Conservation (phyloP, 345 rosid species). For the Eucalyptus globulus region DNA sequence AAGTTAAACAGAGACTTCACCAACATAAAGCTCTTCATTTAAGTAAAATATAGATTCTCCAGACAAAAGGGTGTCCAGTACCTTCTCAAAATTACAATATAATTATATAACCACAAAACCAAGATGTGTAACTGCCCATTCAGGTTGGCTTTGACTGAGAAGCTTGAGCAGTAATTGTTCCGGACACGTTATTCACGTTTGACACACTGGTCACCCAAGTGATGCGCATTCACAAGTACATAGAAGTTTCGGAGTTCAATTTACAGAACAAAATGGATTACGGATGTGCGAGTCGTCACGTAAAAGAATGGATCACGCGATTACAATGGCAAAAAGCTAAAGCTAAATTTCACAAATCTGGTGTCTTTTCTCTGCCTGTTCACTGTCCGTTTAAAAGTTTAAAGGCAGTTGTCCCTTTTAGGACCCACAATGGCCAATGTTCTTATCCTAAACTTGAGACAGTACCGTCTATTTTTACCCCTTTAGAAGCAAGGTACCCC, state of each 20-base stretch:
- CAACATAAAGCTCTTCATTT: not conserved
- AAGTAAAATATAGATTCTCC: not conserved
- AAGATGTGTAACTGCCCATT: not conserved
- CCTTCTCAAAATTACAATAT: not conserved
- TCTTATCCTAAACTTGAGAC: not conserved
- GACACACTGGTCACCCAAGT: not conserved
- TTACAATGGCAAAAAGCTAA: not conserved
- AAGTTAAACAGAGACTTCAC: not conserved
- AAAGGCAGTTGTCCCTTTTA: not conserved
- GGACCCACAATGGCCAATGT: not conserved
- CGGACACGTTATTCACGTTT: not conserved
- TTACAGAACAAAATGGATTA: not conserved
- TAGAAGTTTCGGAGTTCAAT: not conserved
- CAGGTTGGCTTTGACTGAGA: not conserved
- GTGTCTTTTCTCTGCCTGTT: not conserved
- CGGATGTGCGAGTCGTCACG: not conserved
- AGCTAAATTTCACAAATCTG: not conserved
- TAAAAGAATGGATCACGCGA: not conserved
- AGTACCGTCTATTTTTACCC: conserved; percentile 6
- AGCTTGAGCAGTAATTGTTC: not conserved
- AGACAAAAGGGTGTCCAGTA: not conserved
- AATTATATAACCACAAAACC: not conserved
- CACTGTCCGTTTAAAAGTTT: not conserved
- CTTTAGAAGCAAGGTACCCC: conserved; percentile 34
- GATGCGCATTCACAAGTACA: not conserved